These are phyloP conservation scores for Hymenotorrendiella dingleyae DNA, from an alignment of 2,329 filamentous ascomycete species.

Conservation along the genomic window DNA sequence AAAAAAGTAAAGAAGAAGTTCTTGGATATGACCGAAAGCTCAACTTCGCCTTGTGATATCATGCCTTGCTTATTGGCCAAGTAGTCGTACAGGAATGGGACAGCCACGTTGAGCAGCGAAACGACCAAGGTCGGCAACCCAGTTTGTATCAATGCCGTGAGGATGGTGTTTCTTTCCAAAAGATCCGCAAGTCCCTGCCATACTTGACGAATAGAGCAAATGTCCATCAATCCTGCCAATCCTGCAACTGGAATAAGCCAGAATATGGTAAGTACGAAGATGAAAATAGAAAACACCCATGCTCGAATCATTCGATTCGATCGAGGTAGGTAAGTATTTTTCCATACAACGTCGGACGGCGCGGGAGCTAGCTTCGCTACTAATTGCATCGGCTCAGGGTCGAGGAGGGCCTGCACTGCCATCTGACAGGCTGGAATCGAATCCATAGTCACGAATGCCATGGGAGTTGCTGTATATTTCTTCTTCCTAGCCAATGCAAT, in stretches of 20 bases:
- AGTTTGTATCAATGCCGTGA: conserved; percentile 75
- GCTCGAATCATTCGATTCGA: conserved; percentile 67
- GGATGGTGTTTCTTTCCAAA: conserved; percentile 62
- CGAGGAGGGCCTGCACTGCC: conserved; percentile 90
- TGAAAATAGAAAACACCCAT: conserved; percentile 79
- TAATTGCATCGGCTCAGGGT: conserved; percentile 80
- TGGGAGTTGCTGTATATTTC: conserved; percentile 69
- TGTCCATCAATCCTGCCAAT: conserved; percentile 72
- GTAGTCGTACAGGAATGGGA: conserved; percentile 93
- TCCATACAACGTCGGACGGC: conserved; percentile 91
- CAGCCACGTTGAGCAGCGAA: conserved; percentile 80
- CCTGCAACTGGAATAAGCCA: conserved; percentile 81
- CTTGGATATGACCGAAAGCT: conserved; percentile 91
- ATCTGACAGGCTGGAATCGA: conserved; percentile 89
- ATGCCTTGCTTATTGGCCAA: conserved; percentile 88
- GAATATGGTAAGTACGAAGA: conserved; percentile 75
- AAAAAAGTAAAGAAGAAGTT: conserved; percentile 99
- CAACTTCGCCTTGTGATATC: conserved; percentile 90
- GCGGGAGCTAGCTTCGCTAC: conserved; percentile 82
- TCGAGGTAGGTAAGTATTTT: conserved; percentile 80
- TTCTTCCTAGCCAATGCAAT: conserved; percentile 66
- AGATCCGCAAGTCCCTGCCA: conserved; percentile 63
- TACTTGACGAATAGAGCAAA: conserved; percentile 71
- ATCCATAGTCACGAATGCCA: conserved; percentile 97
- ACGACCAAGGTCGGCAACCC: conserved; percentile 80